phyloP scores from a whole-genome alignment of 108 stramenopile genomes.

The Mediolabrus comicus region DNA sequence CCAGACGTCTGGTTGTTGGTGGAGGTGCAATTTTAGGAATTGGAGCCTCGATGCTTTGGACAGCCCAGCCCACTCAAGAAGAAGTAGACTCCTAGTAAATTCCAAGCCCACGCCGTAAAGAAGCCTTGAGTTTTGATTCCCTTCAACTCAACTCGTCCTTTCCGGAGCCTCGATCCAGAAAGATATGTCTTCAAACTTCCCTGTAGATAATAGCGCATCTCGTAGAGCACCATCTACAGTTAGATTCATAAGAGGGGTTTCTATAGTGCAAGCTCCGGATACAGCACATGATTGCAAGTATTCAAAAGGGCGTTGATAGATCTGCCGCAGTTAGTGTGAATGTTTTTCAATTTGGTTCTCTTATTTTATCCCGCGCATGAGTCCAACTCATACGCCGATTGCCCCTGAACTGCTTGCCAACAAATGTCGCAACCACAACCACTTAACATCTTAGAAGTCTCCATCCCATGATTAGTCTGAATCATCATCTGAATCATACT shows the following conservation, averaged over 20 bases:
- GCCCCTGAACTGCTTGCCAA: not conserved
- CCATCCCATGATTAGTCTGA: too few relatives aligned
- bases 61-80: constrained; percentile 47
- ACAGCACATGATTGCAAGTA: constrained; percentile 79
- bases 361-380: not conserved
- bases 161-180: constrained; percentile 29
- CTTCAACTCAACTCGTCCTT: constrained; percentile 6
- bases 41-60: constrained; percentile 56
- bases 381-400: not conserved
- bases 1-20: constrained; percentile 32
- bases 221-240: constrained; percentile 61
- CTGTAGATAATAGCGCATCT: constrained; percentile 50
- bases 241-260: constrained; percentile 78
- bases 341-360: not conserved
- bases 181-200: constrained; percentile 43
- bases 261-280: constrained; percentile 49
- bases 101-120: constrained; percentile 77
- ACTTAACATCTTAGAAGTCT: too few relatives aligned
- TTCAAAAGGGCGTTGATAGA: too few relatives aligned
- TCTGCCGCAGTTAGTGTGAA: not conserved
- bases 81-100: constrained; percentile 64
- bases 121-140: constrained; percentile 55
- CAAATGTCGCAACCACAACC: too few relatives aligned
- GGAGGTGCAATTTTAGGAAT: constrained; percentile 44
- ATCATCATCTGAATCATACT: too few relatives aligned